Percentiles rank a stretch among this genome's conserved stretches.
Evolutionary conservation across 1,284 basidiomycete genomes (phyloP).

Genomic region (Xerocomus amazonicus): DNA sequence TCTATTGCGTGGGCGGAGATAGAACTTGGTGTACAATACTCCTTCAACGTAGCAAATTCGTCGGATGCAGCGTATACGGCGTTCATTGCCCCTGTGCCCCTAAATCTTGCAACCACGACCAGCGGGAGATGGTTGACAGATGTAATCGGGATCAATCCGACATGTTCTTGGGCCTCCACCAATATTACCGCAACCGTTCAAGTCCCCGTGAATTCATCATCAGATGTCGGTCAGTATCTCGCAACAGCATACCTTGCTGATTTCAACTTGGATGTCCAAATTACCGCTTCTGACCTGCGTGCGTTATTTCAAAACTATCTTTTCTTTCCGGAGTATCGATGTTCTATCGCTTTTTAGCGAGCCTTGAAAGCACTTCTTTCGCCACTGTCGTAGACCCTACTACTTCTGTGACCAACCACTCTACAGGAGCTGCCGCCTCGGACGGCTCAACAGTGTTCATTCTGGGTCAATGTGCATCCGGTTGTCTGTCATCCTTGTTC

Average conservation of each 20-base stretch:
- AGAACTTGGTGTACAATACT: slow-evolving; percentile 24
- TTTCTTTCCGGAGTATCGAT: not conserved
- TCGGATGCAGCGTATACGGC: slow-evolving; percentile 16
- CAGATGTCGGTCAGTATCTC: not conserved
- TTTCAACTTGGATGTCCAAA: slow-evolving; percentile 19
- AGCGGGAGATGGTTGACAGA: slow-evolving; percentile 30
- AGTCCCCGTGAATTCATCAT: slow-evolving; percentile 12
- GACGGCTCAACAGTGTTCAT: slow-evolving; percentile 26
- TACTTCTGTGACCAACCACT: slow-evolving; percentile 20
- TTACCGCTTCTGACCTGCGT: slow-evolving; percentile 10
- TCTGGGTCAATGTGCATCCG: slow-evolving; percentile 18
- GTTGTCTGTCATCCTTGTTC: slow-evolving; percentile 5
- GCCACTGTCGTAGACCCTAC: slow-evolving; percentile 12
- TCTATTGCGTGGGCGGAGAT: slow-evolving; percentile 24
- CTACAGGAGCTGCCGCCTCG: slow-evolving; percentile 12
- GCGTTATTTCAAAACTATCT: not conserved
- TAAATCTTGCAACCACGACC: slow-evolving; percentile 15
- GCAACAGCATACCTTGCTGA: slow-evolving; percentile 16
- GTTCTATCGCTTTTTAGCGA: not conserved
- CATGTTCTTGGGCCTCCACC: slow-evolving; percentile 27
- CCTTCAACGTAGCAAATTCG: slow-evolving; percentile 12
- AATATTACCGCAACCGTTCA: slow-evolving; percentile 22
- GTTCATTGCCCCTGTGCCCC: slow-evolving; percentile 20
- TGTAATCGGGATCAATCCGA: slow-evolving; percentile 26
- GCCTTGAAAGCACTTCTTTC: not conserved